These are phyloP conservation scores for Tetratostichococcus sp. DNA, from an alignment of 139 green algal genomes.

Conservation along the genomic window DNA sequence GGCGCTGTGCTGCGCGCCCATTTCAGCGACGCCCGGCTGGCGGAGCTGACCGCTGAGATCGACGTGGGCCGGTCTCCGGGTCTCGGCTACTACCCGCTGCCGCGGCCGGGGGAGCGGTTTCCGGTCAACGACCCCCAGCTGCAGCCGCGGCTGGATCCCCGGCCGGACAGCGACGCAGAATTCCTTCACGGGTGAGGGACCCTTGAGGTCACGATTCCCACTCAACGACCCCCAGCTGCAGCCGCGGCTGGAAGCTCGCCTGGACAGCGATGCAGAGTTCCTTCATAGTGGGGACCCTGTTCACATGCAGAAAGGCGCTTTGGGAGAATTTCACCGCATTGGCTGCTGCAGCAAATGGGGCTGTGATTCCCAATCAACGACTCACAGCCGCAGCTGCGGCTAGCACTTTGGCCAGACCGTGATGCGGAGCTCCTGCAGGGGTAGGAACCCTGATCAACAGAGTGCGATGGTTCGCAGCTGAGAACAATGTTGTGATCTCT, in stretches of 20 bases:
- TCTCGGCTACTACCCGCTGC: constrained; percentile 88
- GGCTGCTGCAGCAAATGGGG: too few species aligned
- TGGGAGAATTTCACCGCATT: too few species aligned
- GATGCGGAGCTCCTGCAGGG: too few species aligned
- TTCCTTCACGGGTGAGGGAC: constrained; percentile 56
- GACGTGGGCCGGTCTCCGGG: constrained; percentile 37
- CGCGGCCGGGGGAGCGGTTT: constrained; percentile 78
- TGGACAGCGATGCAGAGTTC: constrained; percentile 62
- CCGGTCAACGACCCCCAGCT: constrained; percentile 75
- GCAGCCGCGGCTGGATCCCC: constrained; percentile 53
- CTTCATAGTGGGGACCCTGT: constrained; percentile 76
- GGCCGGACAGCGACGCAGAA: constrained; percentile 53
- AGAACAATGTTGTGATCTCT: too few species aligned
- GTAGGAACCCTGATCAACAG: too few species aligned
- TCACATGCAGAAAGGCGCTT: too few species aligned
- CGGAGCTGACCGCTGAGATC: constrained; percentile 58
- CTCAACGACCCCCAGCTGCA: constrained; percentile 68
- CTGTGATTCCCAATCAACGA: too few species aligned
- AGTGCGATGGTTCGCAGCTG: too few species aligned
- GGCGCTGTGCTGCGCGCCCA: constrained; percentile 76
- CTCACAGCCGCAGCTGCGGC: too few species aligned
- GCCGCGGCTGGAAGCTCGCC: constrained; percentile 59
- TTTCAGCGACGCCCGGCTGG: constrained; percentile 74
- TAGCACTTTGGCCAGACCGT: too few species aligned
- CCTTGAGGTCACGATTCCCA: too few species aligned